These are phyloP conservation scores for Begonia loranthoides DNA, from an alignment of 306 rosid genomes.

Conservation along the genomic window DNA sequence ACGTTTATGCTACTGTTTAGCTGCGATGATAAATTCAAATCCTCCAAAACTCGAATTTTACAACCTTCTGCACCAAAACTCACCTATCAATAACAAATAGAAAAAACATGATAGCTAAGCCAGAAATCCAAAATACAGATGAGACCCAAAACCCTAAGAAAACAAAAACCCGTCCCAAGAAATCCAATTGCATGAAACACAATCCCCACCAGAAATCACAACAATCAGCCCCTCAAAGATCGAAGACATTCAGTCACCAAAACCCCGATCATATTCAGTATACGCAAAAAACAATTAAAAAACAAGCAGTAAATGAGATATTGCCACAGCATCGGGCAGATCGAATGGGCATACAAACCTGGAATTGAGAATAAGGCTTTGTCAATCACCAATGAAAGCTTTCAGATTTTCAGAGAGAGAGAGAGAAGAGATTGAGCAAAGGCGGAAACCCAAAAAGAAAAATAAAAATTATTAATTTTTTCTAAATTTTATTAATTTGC, in stretches of 20 bases:
- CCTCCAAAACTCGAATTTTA: not conserved
- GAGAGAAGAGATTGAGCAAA: conserved; percentile 25
- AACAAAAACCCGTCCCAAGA: conserved; percentile 13
- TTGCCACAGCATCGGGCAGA: conserved; percentile 25
- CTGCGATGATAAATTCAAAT: no score
- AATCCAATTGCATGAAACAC: conserved; percentile 18
- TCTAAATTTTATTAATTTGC: no score
- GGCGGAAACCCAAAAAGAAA: conserved; percentile 40
- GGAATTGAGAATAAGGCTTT: conserved; percentile 34
- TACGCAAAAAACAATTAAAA: not conserved
- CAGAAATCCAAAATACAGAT: conserved; percentile 12
- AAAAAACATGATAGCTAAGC: conserved; percentile 15
- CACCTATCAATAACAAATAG: conserved; percentile 8
- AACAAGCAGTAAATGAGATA: not conserved
- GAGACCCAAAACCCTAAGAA: conserved; percentile 18
- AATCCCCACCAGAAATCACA: conserved; percentile 6
- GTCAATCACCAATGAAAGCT: conserved; percentile 41
- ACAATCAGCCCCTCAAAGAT: conserved; percentile 24
- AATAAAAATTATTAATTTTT: not conserved
- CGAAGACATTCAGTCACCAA: conserved; percentile 19
- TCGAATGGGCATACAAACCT: conserved; percentile 62
- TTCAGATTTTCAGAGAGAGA: conserved; percentile 59
- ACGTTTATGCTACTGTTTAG: no score
- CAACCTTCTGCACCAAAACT: conserved; percentile 21
- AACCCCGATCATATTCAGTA: conserved; percentile 33